Conservation (phyloP, 2,329 filamentous ascomycete genomes). For the Sporothrix brasiliensis region DNA sequence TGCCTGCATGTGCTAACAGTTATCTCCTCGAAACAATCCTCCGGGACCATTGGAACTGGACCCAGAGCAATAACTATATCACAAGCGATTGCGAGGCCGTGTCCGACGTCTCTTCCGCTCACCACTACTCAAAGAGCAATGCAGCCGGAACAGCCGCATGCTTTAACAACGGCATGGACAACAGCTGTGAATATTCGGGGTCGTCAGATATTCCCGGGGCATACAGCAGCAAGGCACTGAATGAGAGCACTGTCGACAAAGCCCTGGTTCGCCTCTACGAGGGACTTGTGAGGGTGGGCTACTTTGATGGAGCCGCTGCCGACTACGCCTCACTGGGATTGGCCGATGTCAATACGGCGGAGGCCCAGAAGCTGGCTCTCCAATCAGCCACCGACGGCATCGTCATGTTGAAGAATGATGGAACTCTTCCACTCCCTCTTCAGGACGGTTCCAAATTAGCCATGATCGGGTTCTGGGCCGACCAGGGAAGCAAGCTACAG, state of each 20-base stretch:
- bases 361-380: slow-evolving; percentile 59
- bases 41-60: slow-evolving; percentile 67
- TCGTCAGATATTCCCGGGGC: too few relatives aligned
- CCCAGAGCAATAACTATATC: slow-evolving; percentile 56
- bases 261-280: slow-evolving; percentile 49
- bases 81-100: slow-evolving; percentile 31
- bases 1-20: slow-evolving; percentile 60
- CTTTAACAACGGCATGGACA: slow-evolving; percentile 41
- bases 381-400: slow-evolving; percentile 54
- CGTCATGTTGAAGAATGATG: slow-evolving; percentile 59
- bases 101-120: slow-evolving; percentile 36
- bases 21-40: slow-evolving; percentile 66
- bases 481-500: slow-evolving; percentile 53
- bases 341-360: slow-evolving; percentile 58
- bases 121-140: slow-evolving; percentile 36
- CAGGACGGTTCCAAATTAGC: slow-evolving; percentile 29
- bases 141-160: slow-evolving; percentile 38
- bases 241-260: too few relatives aligned
- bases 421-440: slow-evolving; percentile 49
- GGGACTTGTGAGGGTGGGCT: slow-evolving; percentile 59
- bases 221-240: too few relatives aligned
- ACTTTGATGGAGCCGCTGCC: slow-evolving; percentile 55
- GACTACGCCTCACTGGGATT: slow-evolving; percentile 57
- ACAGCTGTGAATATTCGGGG: too few relatives aligned
- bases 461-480: slow-evolving; percentile 62